Evolutionary conservation across 148 eudicot species (phyloP).

Genomic region (Mesembryanthemum crystallinum): DNA sequence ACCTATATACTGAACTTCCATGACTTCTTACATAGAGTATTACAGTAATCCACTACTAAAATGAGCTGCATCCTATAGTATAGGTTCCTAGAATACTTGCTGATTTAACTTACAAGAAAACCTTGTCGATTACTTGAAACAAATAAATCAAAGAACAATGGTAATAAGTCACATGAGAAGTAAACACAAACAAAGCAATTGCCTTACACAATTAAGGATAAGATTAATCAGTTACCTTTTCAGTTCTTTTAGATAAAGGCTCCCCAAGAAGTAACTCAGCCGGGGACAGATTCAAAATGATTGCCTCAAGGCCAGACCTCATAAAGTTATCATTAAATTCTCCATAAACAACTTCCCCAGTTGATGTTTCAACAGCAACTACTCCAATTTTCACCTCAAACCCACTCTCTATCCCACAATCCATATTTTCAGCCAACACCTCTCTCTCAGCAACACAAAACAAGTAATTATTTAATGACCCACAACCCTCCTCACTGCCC

Average conservation of each 20-base stretch:
- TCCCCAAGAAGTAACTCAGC: constrained; percentile 75
- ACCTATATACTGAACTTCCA: background rate
- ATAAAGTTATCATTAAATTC: constrained; percentile 78
- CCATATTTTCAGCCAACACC: constrained; percentile 31
- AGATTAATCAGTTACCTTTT: constrained; percentile 53
- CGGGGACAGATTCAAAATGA: constrained; percentile 76
- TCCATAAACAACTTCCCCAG: constrained; percentile 87
- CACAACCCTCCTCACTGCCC: constrained; percentile 70
- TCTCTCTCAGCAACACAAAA: constrained; percentile 77
- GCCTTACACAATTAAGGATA: background rate
- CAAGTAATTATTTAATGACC: constrained; percentile 63
- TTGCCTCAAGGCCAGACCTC: constrained; percentile 75
- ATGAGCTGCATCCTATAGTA: background rate
- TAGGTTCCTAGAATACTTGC: background rate
- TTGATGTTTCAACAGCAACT: constrained; percentile 82
- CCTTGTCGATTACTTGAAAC: background rate
- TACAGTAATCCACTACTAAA: background rate
- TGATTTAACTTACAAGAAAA: background rate
- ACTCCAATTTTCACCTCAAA: constrained; percentile 69
- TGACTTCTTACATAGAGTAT: background rate
- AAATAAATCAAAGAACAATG: background rate
- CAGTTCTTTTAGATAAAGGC: constrained; percentile 72
- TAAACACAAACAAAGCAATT: constrained; percentile 15
- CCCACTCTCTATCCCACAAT: constrained; percentile 37
- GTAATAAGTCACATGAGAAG: background rate